Conservation (phyloP, 2,329 filamentous ascomycete genomes). For the Cladorrhinum sp. region DNA sequence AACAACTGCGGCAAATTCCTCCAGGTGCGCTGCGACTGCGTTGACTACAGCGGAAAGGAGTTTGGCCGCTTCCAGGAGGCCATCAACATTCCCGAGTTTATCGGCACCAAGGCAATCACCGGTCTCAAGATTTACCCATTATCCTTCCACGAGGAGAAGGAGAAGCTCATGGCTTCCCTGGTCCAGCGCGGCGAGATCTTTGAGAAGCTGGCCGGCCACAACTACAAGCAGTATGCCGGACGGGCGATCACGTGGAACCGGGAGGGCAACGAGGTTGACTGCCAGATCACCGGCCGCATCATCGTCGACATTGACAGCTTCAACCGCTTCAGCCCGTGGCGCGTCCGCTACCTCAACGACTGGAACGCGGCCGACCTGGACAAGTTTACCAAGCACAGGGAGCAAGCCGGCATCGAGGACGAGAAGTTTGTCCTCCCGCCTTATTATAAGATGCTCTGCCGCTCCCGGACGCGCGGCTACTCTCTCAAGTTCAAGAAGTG, state of each 20-base stretch:
- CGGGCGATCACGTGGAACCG: constrained; percentile 37
- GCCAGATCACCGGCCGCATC: constrained; percentile 36
- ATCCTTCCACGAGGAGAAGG: constrained; percentile 40
- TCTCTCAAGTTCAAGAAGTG: constrained; percentile 46
- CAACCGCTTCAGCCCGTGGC: constrained; percentile 36
- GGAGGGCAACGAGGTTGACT: constrained; percentile 33
- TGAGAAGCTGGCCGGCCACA: constrained; percentile 43
- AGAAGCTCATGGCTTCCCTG: constrained; percentile 35
- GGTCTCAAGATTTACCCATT: constrained; percentile 44
- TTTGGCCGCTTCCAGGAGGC: constrained; percentile 41
- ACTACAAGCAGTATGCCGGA: constrained; percentile 46
- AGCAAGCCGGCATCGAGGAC: constrained; percentile 19
- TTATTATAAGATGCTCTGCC: constrained; percentile 35
- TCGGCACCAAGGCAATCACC: constrained; percentile 44
- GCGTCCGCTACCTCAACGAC: constrained; percentile 31
- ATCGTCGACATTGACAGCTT: constrained; percentile 39
- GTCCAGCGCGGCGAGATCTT: constrained; percentile 43
- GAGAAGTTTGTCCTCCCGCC: constrained; percentile 29
- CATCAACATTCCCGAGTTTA: constrained; percentile 40
- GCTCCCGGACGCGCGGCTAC: constrained; percentile 43
- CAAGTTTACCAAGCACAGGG: constrained; percentile 29
- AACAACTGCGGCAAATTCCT: constrained; percentile 40
- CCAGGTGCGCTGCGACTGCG: constrained; percentile 38
- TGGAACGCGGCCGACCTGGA: constrained; percentile 36
- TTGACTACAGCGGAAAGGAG: constrained; percentile 48